Evolutionary conservation across 257 asterid genomes (phyloP), one percentile per base, ranked within the genome.

Genomic region (Salvia hispanica): DNA sequence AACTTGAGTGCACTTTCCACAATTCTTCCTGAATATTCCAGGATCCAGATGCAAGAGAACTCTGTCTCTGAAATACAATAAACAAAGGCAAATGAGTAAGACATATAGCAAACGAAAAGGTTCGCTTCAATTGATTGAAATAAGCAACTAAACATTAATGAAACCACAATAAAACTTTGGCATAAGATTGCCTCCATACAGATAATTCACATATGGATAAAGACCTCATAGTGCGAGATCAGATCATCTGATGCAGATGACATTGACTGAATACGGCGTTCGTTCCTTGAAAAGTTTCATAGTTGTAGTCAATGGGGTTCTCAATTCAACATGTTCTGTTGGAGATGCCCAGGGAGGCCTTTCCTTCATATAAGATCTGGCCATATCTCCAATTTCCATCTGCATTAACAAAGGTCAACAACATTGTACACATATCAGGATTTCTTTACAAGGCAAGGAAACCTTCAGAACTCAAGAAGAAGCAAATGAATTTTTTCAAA

Each of bases 341-440:
- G 96, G 89, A 60, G 96, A 93, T 46, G 94, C 85, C 98, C 98
- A 88, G n/a, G 86, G 85, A 66, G 96, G 95, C 58, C 90, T 92
- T 39, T 80, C 83, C 72, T 64, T 85, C 96, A 90, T 90, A 73
- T 93, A 88, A 53, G 86, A 81, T 72, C 84, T 86, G 43, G 98
- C 97, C 72, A 88, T 73, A 78, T 90, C 95, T 70, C 64, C 83
- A 72, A 72, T 75, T 63, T 78, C 87, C 66, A 74, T 75, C 98
- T 92, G 87, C 58, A 46, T 68, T n/a, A 61, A 36, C 36, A 66
- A 33, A 60, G 68, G 31, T 50, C 55, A 62, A 44, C 62, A 52
- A 60, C 76, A 73, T 70, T 47, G 72, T 25, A 68, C 52, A 18
- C 69, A 62, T 53, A 66, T 16, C 64, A 76, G 44, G 69, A 36